These are phyloP conservation scores for Microsporum audouinii DNA, from an alignment of 2,329 filamentous ascomycete species.

Conservation along the genomic window DNA sequence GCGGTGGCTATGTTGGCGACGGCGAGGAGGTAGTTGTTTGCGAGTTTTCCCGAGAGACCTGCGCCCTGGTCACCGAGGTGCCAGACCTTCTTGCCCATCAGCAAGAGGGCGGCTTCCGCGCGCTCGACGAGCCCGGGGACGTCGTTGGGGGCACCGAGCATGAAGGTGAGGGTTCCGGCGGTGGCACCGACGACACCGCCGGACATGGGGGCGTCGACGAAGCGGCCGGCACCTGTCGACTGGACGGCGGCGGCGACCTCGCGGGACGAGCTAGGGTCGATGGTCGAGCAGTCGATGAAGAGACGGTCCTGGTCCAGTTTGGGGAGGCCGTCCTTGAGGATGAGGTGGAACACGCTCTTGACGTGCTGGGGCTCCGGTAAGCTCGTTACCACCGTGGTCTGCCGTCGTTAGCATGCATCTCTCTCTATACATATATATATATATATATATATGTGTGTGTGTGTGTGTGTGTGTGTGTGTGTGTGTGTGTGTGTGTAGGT, in stretches of 20 bases:
- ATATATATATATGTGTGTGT: neutral
- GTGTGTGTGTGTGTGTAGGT: neutral
- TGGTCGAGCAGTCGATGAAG: conserved; percentile 94
- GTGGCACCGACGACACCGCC: conserved; percentile 86
- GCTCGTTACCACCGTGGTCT: conserved; percentile 82
- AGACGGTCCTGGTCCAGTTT: conserved; percentile 50
- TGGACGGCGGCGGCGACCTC: conserved; percentile 61
- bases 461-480: neutral
- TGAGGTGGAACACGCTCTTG: conserved; percentile 64
- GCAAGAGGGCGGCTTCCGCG: conserved; percentile 56
- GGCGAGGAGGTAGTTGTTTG: conserved; percentile 93
- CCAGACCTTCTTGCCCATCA: conserved; percentile 78
- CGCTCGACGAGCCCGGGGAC: conserved; percentile 45
- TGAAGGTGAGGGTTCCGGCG: conserved; percentile 84
- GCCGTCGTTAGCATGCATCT: neutral
- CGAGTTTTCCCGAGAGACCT: conserved; percentile 82
- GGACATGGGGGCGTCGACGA: conserved; percentile 94
- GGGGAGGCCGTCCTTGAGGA: conserved; percentile 52
- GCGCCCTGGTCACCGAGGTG: conserved; percentile 77
- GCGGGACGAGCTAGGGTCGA: conserved; percentile 76
- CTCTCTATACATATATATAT: neutral
- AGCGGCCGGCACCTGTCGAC: conserved; percentile 56
- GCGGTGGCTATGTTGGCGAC: conserved; percentile 74
- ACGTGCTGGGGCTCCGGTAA: conserved; percentile 85
- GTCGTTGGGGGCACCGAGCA: conserved; percentile 61